These are phyloP conservation scores for Mucor piriformis DNA, from an alignment of 371 early-diverging fungal species.

Conservation along the genomic window DNA sequence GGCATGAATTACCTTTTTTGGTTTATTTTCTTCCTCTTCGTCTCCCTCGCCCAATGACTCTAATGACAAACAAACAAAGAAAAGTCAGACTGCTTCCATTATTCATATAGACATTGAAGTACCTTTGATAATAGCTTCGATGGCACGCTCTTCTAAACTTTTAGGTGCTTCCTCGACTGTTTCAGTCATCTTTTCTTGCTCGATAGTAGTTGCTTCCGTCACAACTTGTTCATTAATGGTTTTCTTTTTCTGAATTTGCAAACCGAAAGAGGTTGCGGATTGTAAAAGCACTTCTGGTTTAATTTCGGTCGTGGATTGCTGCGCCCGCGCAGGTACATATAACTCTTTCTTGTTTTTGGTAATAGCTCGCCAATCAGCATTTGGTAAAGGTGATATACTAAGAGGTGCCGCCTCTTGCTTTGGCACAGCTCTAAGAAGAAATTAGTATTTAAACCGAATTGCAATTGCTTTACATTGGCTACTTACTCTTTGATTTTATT, in stretches of 20 bases:
- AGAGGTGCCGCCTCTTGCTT: conserved; percentile 45
- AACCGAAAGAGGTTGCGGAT: conserved; percentile 22
- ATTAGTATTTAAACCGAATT: background rate
- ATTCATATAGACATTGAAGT: no score
- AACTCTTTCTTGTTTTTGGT: conserved; percentile 44
- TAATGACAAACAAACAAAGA: conserved; percentile 3
- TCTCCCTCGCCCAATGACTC: conserved; percentile 50
- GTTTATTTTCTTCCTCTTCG: conserved; percentile 45
- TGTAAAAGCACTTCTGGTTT: conserved; percentile 21
- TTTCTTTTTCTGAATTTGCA: conserved; percentile 37
- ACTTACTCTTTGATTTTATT: conserved; percentile 57
- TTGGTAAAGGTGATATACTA: conserved; percentile 51
- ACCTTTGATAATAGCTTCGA: conserved; percentile 59
- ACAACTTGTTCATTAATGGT: conserved; percentile 1
- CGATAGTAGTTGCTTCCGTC: conserved; percentile 1
- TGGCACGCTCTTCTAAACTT: conserved; percentile 61
- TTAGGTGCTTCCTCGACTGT: conserved; percentile 23
- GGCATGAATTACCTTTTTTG: conserved; percentile 46
- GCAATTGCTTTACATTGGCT: background rate
- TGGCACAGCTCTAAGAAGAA: conserved; percentile 39
- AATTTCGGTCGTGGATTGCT: conserved; percentile 4
- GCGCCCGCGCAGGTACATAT: conserved; percentile 41
- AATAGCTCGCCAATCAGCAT: conserved; percentile 54
- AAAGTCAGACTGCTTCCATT: background rate
- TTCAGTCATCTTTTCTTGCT: conserved; percentile 8